Percentiles rank a stretch among this genome's conserved stretches.
Evolutionary conservation across 345 rosid genomes (phyloP).

Genomic region (Eutrema yunnanense): DNA sequence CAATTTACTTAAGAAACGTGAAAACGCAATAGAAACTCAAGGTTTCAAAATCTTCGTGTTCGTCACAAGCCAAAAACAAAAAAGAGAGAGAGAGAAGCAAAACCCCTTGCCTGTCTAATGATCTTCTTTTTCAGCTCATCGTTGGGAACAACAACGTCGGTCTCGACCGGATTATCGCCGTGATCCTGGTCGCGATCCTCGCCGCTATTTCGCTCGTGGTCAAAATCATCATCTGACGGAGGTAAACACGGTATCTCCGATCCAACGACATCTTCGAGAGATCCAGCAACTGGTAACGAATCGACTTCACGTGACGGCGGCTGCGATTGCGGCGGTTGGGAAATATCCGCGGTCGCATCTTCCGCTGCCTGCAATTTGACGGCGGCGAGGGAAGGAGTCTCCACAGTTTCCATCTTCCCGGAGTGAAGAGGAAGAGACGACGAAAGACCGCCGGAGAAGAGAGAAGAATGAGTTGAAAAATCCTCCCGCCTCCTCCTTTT

Average conservation of each 20-base stretch:
- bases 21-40: neutral
- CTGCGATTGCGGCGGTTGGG: neutral
- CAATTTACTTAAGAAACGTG: neutral
- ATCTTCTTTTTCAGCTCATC: slow-evolving; percentile 62
- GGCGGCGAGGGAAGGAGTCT: slow-evolving; percentile 22
- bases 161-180: slow-evolving; percentile 18
- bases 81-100: neutral
- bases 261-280: slow-evolving; percentile 31
- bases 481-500: slow-evolving; percentile 18
- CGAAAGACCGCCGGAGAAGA: slow-evolving; percentile 18
- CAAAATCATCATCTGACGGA: slow-evolving; percentile 42
- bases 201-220: slow-evolving; percentile 17
- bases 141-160: slow-evolving; percentile 17
- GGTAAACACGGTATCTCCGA: slow-evolving; percentile 12
- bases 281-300: slow-evolving; percentile 25
- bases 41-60: neutral
- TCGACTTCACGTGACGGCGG: slow-evolving; percentile 29
- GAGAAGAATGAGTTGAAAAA: slow-evolving; percentile 2
- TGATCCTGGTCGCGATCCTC: slow-evolving; percentile 35
- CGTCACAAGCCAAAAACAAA: neutral
- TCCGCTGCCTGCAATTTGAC: neutral
- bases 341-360: neutral
- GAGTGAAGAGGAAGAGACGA: slow-evolving; percentile 32
- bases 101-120: slow-evolving; percentile 47
- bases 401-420: slow-evolving; percentile 33